These are phyloP conservation scores for Deinandra increscens DNA, from an alignment of 129 eudicot species.

Conservation along the genomic window DNA sequence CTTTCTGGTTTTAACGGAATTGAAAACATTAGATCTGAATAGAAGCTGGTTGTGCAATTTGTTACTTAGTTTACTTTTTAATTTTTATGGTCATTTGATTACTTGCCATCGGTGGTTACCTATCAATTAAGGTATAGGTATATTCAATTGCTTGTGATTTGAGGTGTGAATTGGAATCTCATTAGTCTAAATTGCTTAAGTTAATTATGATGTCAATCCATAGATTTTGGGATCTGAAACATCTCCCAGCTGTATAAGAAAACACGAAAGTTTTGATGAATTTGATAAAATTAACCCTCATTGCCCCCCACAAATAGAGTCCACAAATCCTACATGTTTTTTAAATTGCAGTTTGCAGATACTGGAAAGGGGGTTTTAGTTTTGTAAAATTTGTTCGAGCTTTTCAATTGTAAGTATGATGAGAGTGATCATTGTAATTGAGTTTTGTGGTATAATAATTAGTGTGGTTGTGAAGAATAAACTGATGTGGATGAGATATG, in stretches of 20 bases:
- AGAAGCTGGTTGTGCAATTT: constrained; percentile 8
- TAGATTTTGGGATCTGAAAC: too few relatives aligned
- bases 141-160: constrained; percentile 6
- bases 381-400: neutral
- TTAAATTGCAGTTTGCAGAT: neutral
- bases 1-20: too few relatives aligned
- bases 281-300: too few relatives aligned
- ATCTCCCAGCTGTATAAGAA: too few relatives aligned
- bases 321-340: neutral
- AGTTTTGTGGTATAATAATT: neutral
- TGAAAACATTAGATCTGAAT: constrained; percentile 1
- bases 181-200: too few relatives aligned
- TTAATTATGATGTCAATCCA: too few relatives aligned
- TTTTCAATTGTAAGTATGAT: neutral
- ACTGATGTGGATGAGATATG: neutral
- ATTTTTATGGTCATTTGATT: neutral
- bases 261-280: too few relatives aligned
- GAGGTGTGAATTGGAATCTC: too few relatives aligned
- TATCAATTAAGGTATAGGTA: constrained; percentile 5
- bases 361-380: neutral
- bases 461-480: neutral
- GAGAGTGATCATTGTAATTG: neutral
- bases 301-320: too few relatives aligned
- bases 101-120: constrained; percentile 2
- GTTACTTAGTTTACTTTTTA: neutral